Evolutionary conservation across 352 stramenopile species (phyloP), one percentile per base, ranked within the genome.

Genomic region (Phytophthora pisi): DNA sequence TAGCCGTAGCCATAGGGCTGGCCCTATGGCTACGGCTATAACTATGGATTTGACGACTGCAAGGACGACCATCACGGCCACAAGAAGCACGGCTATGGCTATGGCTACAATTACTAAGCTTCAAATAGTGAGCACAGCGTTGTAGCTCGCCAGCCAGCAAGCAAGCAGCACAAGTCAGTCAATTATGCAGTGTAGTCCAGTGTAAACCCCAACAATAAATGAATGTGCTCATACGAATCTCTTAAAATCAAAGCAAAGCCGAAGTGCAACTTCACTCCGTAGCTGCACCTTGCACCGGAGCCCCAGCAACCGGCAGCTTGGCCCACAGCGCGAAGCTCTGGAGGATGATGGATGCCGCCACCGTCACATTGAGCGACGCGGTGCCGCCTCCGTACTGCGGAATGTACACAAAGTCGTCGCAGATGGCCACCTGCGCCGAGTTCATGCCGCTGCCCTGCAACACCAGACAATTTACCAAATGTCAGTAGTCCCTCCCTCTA

Each of bases 331-430:
- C 88, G 72, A 98, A 98, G 65, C 84, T 83, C 70, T 99, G 92
- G 67, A 99, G 84, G 45, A 98, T 89, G 70, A 99, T 96, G 34
- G 84, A 97, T 13, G 90, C 91, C 6, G 95, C 95, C 18, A 99
- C 95, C 61, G 91, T 97, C 46, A 99, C 97, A 70, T 99, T 99
- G 7, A 99, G 84, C 65, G 91, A 98, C 18, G 95, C 96, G 4
- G 95, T 99, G 59, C 96, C 97, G 31, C 86, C 82, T 54, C 96
- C 95, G 66, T 97, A 98, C 70, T 99, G 97, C 15, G 91, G 91
- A 68, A 99, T 98, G 67, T 97, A 93, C 26, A 98, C 79, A 73
- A 98, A 98, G 28, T 81, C 75, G 74, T 98, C 90, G 72, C 97
- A 99, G 16, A 97, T 88, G 6, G 82, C 79, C 55, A 98, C 83